Percentiles rank a stretch among this genome's conserved stretches.
Evolutionary conservation across 768 basidiomycete species (phyloP).

Genomic region (Auriculariales sp.): DNA sequence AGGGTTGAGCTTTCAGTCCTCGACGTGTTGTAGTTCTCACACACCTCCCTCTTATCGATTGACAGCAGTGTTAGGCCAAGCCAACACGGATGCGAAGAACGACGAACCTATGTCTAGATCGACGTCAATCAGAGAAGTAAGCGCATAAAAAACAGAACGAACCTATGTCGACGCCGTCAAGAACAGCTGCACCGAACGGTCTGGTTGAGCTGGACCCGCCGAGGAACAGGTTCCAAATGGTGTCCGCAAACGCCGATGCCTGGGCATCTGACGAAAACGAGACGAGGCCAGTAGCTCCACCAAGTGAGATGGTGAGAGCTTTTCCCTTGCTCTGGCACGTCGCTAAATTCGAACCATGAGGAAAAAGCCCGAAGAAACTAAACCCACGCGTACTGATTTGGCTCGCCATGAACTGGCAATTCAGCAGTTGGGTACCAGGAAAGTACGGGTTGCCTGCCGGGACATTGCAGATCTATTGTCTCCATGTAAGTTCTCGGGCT

Average conservation of each 20-base stretch:
- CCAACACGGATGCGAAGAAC: neutral
- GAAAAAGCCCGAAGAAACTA: neutral
- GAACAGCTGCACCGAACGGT: conserved; percentile 55
- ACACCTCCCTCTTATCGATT: neutral
- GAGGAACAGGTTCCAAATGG: conserved; percentile 58
- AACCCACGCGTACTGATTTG: conserved; percentile 3
- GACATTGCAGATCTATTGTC: neutral
- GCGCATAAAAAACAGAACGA: neutral
- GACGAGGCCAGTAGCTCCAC: conserved; percentile 51
- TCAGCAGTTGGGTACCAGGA: conserved; percentile 3
- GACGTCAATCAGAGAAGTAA: neutral
- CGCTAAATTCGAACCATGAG: conserved; percentile 29
- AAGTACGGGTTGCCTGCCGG: neutral
- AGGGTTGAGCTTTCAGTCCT: no score
- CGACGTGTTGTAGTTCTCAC: conserved; percentile 46
- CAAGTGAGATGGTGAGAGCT: conserved; percentile 30
- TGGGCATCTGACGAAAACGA: conserved; percentile 45
- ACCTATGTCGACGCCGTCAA: conserved; percentile 34
- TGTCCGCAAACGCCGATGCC: conserved; percentile 40
- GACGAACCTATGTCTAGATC: neutral
- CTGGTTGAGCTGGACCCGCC: conserved; percentile 47
- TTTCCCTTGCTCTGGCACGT: conserved; percentile 54
- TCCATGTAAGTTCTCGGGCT: neutral
- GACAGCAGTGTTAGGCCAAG: neutral
- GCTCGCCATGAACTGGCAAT: conserved; percentile 3